A percentile compares a stretch with the other conserved stretches of the same genome.
These are phyloP conservation scores for Penicillium capsulatum DNA, from an alignment of 2,329 filamentous ascomycete genomes.

Conservation along the genomic window DNA sequence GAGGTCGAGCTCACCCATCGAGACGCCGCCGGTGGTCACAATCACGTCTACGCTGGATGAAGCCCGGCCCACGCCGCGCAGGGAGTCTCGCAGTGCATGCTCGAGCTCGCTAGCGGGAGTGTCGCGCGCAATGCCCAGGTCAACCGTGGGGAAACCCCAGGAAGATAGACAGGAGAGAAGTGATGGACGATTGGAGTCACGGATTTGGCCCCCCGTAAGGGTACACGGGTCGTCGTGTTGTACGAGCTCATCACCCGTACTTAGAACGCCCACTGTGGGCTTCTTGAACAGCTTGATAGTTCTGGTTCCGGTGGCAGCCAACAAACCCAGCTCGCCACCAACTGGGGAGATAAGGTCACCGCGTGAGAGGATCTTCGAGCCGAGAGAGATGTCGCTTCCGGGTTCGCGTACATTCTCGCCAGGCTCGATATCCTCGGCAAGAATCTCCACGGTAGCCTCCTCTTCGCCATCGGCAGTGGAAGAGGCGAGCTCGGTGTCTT, in stretches of 20 bases:
- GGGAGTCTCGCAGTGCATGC: slow-evolving; percentile 66
- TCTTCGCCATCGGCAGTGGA: slow-evolving; percentile 76
- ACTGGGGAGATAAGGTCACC: slow-evolving; percentile 81
- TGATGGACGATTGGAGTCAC: slow-evolving; percentile 88
- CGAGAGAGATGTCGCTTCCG: slow-evolving; percentile 76
- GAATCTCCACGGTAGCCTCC: slow-evolving; percentile 81
- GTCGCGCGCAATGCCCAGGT: slow-evolving; percentile 71
- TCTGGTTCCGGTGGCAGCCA: slow-evolving; percentile 75
- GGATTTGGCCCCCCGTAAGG: slow-evolving; percentile 75
- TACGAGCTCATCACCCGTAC: slow-evolving; percentile 92
- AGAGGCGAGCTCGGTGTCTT: slow-evolving; percentile 76
- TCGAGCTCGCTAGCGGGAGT: slow-evolving; percentile 66
- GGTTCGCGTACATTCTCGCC: slow-evolving; percentile 89
- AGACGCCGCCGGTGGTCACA: slow-evolving; percentile 89
- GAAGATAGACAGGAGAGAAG: slow-evolving; percentile 71
- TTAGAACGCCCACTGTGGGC: slow-evolving; percentile 79
- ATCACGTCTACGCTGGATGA: slow-evolving; percentile 64
- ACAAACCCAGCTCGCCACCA: slow-evolving; percentile 84
- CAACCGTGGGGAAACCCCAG: slow-evolving; percentile 73
- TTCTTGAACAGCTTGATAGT: slow-evolving; percentile 69
- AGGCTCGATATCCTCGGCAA: slow-evolving; percentile 67
- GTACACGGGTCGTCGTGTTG: slow-evolving; percentile 59
- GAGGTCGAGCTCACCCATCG: slow-evolving; percentile 95
- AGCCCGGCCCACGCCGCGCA: slow-evolving; percentile 52
- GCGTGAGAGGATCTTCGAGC: slow-evolving; percentile 64